Base-by-base conservation (phyloP, 140 eudicot species). In the Cichorium intybus region DNA sequence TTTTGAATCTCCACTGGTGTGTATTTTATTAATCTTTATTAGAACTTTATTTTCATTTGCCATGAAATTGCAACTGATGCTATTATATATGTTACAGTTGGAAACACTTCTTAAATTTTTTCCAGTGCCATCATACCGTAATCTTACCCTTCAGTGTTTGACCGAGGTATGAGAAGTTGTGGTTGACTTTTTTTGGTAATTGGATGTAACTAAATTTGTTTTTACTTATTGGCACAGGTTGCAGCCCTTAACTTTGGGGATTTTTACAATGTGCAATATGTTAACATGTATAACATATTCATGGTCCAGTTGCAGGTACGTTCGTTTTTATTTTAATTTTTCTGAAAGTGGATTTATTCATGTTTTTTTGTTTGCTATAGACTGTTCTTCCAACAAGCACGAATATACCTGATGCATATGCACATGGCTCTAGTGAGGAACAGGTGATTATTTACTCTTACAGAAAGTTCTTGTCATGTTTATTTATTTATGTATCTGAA, bases 1-100 rank as follows among this genome's bases (percentile, higher is more conserved):
- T 22, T 93, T 93, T 62, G 97, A 93, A 66, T 93, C 99, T 37
- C 88, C 95, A 20, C 83, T 93, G 97, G 99, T 93, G 46, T 81
- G 99, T 75, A 56, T 51, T 41, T 21, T 11, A 27, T 39, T 22
- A 14, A 60, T 39, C 53, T 9, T 46, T 51, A 16, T 9, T 50
- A 18, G 35, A 60, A 56, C 22, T 24, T 16, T 52, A 43, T 0
- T 34, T 49, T 20, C 24, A 73, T 22, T 75, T 35, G 3, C 56
- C 31, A 39, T 34, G 50, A 31, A 41, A 27, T 56, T 69, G 10
- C 15, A 59, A 53, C 31, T 29, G 8, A 55, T 41, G 50, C 12
- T 56, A 62, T 33, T 3, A 33, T 56, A 61, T 34, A 48, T 52
- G 5, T 80, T 62, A 56, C 87, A 93, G 99, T 81, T 93, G 67